Evolutionary conservation across 1,139 yeast genomes (phyloP).

Genomic region (Torulaspora pretoriensis): DNA sequence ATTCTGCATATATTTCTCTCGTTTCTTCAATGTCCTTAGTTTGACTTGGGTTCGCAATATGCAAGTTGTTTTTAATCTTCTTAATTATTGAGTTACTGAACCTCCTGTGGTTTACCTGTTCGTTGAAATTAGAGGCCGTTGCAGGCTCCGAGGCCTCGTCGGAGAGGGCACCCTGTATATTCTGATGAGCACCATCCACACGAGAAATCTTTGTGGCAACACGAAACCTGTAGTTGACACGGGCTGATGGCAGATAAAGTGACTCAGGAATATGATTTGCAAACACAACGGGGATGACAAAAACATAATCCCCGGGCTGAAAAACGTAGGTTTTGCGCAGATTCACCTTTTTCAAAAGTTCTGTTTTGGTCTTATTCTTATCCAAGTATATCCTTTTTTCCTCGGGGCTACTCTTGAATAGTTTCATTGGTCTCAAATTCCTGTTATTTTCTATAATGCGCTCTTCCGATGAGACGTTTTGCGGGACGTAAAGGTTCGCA

Average conservation of each 20-base stretch:
- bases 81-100: conserved; percentile 22
- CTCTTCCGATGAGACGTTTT: conserved; percentile 25
- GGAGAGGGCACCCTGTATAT: neutral
- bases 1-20: conserved; percentile 23
- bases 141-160: conserved; percentile 2
- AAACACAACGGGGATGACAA: conserved; percentile 64
- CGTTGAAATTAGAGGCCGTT: conserved; percentile 1
- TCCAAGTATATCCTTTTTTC: conserved; percentile 21
- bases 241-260: conserved; percentile 48
- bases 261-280: conserved; percentile 74
- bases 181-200: neutral
- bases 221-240: conserved; percentile 33
- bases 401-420: conserved; percentile 21
- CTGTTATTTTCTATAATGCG: conserved; percentile 29
- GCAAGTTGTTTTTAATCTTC: conserved; percentile 27
- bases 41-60: conserved; percentile 11
- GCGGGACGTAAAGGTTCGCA: conserved; percentile 46
- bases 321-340: conserved; percentile 14
- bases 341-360: conserved; percentile 17
- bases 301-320: conserved; percentile 71
- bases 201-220: conserved; percentile 22
- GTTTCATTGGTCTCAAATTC: conserved; percentile 15
- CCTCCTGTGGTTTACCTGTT: conserved; percentile 11
- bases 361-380: conserved; percentile 18
- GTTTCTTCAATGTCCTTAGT: conserved; percentile 6